Base-by-base conservation (phyloP, 305 asterid genomes). In the Fraxinus dipetala region DNA sequence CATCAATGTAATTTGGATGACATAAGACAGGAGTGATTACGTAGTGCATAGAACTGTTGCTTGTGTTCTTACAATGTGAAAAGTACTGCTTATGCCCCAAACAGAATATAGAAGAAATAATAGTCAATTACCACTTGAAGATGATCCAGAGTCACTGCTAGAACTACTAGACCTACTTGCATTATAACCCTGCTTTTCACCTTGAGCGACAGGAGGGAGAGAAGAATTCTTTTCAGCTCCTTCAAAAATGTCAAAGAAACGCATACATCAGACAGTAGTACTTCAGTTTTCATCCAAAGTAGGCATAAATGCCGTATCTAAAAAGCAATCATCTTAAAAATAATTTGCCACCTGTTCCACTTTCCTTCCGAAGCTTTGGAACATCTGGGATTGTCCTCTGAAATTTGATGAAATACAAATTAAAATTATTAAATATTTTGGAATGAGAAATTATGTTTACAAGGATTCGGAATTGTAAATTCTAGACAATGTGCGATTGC, bases 131-230 rank as follows among this genome's bases (percentile, higher is more conserved):
- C 92, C 90, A 36, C 90, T 89, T 31, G 92, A 87, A 34, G 92
- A 85, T 36, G 91, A 87, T 56, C 92, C 92, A 13, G 92, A 89
- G 78, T 87, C 92, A 79, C 92, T 89, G 84, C 89, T 87, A 78
- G 90, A 89, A 83, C 90, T 85, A 75, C 90, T 87, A 76, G 89
- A 86, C 72, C 82, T 81, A 54, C 84, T 85, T 8, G 72, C 87
- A 84, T 83, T 83, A 77, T 83, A 86, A 45, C 79, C 89, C 63
- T 76, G 85, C 72, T 74, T 86, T 76, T 48, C 89, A 5, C 79
- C 83, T 81, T 84, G 85, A 43, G 48, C 86, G n/a, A 79, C 32
- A 43, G 80, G 61, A 20, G 67, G 63, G 81, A 74, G 78, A 40
- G 70, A 51, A 78, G 54, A 30, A 86, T 54, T 74, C 67, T 34